Evolutionary conservation across 2,329 filamentous ascomycete genomes (phyloP), one percentile per base, ranked within the genome.

Genomic region (Aspergillus tamarii): DNA sequence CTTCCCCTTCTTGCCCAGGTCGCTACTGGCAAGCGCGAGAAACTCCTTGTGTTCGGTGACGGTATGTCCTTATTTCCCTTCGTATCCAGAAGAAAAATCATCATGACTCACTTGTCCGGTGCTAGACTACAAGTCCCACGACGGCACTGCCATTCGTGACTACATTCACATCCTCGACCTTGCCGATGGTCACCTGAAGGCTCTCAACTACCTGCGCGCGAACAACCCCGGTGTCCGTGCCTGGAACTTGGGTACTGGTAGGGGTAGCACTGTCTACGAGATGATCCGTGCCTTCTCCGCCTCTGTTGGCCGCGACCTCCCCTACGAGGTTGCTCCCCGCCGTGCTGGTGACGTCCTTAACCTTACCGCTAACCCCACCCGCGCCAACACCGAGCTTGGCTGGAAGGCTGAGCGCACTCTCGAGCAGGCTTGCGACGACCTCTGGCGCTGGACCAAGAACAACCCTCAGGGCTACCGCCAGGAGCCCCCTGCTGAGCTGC

Each of bases 381-480:
- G 93, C 43, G 95, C 95, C 59, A 96, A 96, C 81, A 83, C 88
- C 77, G 95, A 99, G 83, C 86, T 99, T 60, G 84, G 88, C 67
- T 99, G 95, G 95, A 94, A 94, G 84, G 94, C 95, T 1, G 87
- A 96, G 82, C 85, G 91, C 63, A 94, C 91, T 23, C 88, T 99
- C 77, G 94, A 98, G 82, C 89, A 97, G 78, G 94, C 94, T 30
- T 99, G 95, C 78, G 88, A 89, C 71, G 93, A 99, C 80, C 85
- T 99, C 69, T 99, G 95, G 95, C 89, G 89, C 75, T 99, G 95
- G 95, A 96, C 96, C 19, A 86, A 91, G 82, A 98, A 97, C 82
- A 98, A 98, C 83, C 95, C 95, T 28, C 89, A 94, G 81, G 95
- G 95, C 26, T 98, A 98, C 83, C 87, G 91, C 69, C 94, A 98